Evolutionary conservation across 2,329 filamentous ascomycete species (phyloP).

Genomic region (Fusarium sp.): DNA sequence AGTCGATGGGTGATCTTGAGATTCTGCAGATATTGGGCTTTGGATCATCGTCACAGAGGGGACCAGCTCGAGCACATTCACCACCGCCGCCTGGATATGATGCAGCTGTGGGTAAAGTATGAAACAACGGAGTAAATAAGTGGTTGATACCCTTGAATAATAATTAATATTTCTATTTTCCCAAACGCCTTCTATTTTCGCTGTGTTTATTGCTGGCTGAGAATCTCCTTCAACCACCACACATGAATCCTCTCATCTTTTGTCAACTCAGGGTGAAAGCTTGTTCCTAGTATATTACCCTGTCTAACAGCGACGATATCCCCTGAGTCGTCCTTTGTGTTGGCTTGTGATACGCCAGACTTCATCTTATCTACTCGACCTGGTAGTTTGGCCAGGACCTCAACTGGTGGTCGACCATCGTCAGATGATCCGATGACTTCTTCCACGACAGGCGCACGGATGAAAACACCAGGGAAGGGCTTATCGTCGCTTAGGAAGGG

Average conservation of each 20-base stretch:
- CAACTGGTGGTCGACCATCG: conserved; percentile 55
- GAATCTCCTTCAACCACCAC: conserved; percentile 86
- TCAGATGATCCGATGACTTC: conserved; percentile 66
- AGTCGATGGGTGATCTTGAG: conserved; percentile 41
- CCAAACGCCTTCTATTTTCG: conserved; percentile 25
- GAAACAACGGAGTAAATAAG: neutral
- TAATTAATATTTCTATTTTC: conserved; percentile 17
- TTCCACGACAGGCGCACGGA: conserved; percentile 93
- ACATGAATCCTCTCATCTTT: conserved; percentile 87
- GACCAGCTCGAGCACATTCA: conserved; percentile 24
- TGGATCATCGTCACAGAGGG: conserved; percentile 1
- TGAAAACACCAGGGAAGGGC: conserved; percentile 86
- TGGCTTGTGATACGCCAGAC: conserved; percentile 53
- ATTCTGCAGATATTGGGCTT: conserved; percentile 45
- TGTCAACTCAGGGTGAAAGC: conserved; percentile 95
- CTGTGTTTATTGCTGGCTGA: conserved; percentile 36
- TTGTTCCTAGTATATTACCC: conserved; percentile 92
- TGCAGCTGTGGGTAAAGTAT: conserved; percentile 25
- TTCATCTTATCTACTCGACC: conserved; percentile 54
- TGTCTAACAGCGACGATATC: conserved; percentile 92
- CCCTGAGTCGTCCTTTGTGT: conserved; percentile 60
- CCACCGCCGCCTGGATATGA: conserved; percentile 43
- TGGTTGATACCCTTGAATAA: conserved; percentile 19
- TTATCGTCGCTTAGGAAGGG: conserved; percentile 69
- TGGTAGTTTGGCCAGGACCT: conserved; percentile 65